Percentiles rank a stretch among this genome's conserved stretches.
Evolutionary conservation across 2,329 filamentous ascomycete species (phyloP).

Genomic region (Fusarium zealandicum): DNA sequence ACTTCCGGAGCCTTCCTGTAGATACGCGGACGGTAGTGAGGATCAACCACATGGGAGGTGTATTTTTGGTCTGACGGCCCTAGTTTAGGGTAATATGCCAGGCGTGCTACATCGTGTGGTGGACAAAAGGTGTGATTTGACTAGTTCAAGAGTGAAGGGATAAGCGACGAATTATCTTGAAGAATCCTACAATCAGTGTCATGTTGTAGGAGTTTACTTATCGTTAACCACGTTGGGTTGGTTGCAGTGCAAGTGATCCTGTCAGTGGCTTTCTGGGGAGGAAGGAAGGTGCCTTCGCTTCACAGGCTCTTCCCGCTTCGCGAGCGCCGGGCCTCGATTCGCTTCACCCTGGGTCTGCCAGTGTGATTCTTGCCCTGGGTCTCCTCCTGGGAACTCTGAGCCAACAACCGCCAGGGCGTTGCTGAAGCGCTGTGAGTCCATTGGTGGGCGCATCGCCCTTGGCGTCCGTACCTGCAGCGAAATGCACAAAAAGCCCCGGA

Average conservation of each 20-base stretch:
- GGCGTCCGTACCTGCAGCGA: constrained; percentile 35
- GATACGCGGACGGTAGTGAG: constrained; percentile 20
- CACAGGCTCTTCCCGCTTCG: background rate
- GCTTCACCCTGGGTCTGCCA: background rate
- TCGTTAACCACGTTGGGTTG: background rate
- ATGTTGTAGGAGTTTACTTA: background rate
- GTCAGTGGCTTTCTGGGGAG: constrained; percentile 26
- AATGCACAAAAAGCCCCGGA: constrained; percentile 1
- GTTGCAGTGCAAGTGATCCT: constrained; percentile 4
- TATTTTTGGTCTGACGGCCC: constrained; percentile 27
- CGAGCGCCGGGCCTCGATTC: background rate
- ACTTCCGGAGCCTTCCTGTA: constrained; percentile 21
- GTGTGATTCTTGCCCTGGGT: background rate
- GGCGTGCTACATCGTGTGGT: background rate
- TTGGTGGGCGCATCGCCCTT: constrained; percentile 27
- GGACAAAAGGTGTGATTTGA: background rate
- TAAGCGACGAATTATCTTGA: background rate
- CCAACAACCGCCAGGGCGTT: constrained; percentile 1
- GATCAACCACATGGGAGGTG: constrained; percentile 13
- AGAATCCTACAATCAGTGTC: background rate
- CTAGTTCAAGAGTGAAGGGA: background rate
- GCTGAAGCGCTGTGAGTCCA: constrained; percentile 23
- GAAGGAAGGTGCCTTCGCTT: too few species aligned
- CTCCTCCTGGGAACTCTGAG: constrained; percentile 7
- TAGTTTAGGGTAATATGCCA: background rate